Base-by-base conservation (phyloP, 345 rosid species). In the Trapa incisa region DNA sequence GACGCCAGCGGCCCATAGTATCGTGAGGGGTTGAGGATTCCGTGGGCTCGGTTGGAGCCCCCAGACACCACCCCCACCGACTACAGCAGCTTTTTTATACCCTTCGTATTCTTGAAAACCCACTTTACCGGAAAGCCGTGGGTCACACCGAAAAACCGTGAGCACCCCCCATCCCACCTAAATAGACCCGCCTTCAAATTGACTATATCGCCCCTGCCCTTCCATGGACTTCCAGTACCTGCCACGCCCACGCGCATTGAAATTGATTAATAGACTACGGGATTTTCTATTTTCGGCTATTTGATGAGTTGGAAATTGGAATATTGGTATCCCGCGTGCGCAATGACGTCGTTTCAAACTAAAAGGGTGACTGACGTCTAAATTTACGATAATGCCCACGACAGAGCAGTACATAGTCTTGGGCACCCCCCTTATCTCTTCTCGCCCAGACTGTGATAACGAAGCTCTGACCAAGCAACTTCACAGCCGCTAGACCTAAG, bases 131-230 rank as follows among this genome's bases (percentile, higher is more conserved):
- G 11, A 7, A 45, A 45, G 12, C 48, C 48, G 48, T 45, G 48
- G 48, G 48, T 45, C 48, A 45, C 48, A 45, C 48, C 0, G 12
- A 0, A 45, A 45, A 45, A 45, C 48, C 8, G 37, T 62, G 76
- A 3, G 76, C n/a, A n/a, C 29, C 67, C 60, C 15, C 48, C 37
- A 32, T 11, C 5, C 39, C 17, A 36, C 47, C 16, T 48, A 1
- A 8, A 62, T 56, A 14, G 33, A 61, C 50, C 6, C 38, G 11
- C 8, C 54, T 52, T 3, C 8, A 0, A 52, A 47, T 61, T 76
- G 16, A 67, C 80, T 43, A 22, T 57, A n/a, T 37, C 63, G 57
- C 76, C 76, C 80, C 63, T 36, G 29, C 60, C 17, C 12, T 32
- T 1, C 33, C 56, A 4, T 50, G 10, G 68, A 4, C 11, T 2